A percentile compares a stretch with the other conserved stretches of the same genome.
These are phyloP conservation scores for Aureobasidium sp. DNA, from an alignment of 2,329 filamentous ascomycete genomes.

Conservation along the genomic window DNA sequence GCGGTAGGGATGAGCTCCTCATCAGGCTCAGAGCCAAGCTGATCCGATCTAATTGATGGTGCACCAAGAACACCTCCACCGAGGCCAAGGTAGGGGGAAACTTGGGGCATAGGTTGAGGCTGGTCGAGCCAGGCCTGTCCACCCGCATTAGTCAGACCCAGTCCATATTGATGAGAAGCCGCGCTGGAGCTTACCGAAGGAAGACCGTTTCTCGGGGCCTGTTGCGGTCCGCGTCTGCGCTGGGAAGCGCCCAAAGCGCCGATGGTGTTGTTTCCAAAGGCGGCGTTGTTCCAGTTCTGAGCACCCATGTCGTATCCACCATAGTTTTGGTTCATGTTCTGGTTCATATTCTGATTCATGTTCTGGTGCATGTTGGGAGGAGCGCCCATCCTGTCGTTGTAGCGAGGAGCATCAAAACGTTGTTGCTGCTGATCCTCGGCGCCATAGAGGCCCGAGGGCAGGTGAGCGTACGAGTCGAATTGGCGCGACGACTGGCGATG, in stretches of 20 bases:
- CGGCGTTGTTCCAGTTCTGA: constrained; percentile 75
- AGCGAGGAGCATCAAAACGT: constrained; percentile 45
- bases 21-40: constrained; percentile 46
- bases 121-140: constrained; percentile 56
- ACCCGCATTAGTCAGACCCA: constrained; percentile 10
- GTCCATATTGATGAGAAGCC: constrained; percentile 1
- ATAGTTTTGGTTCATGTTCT: constrained; percentile 22
- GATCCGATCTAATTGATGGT: constrained; percentile 36
- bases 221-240: constrained; percentile 46
- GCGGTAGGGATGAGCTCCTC: constrained; percentile 96
- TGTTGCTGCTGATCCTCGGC: constrained; percentile 54
- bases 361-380: constrained; percentile 34
- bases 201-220: constrained; percentile 48
- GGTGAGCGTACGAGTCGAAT: constrained; percentile 59
- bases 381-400: constrained; percentile 52
- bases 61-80: constrained; percentile 22
- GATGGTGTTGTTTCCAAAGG: constrained; percentile 53
- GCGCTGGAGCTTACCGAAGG: constrained; percentile 58
- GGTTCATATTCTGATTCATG: constrained; percentile 19
- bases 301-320: constrained; percentile 59
- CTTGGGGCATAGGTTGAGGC: constrained; percentile 33
- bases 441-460: constrained; percentile 60
- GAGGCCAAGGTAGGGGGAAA: constrained; percentile 37
- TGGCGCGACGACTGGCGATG: constrained; percentile 65
- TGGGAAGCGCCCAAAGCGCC: constrained; percentile 28